Evolutionary conservation across 2,329 filamentous ascomycete genomes (phyloP).

Genomic region (Fusarium brachygibbosum): DNA sequence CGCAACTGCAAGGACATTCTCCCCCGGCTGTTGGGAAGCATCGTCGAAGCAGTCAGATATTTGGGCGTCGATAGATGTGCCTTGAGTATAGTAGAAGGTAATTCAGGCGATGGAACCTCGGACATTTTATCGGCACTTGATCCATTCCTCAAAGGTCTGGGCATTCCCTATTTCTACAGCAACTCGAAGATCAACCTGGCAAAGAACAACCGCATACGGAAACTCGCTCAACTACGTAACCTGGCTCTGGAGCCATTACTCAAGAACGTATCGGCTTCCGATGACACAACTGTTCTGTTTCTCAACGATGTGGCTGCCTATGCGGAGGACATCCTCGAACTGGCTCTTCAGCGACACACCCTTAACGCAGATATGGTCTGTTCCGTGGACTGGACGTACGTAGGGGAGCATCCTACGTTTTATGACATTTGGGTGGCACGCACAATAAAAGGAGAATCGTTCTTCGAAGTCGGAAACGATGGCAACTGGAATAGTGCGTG

Average conservation of each 20-base stretch:
- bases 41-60: slow-evolving; percentile 64
- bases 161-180: slow-evolving; percentile 58
- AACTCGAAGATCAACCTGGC: slow-evolving; percentile 60
- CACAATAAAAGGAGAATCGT: slow-evolving; percentile 65
- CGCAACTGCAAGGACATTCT: slow-evolving; percentile 61
- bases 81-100: slow-evolving; percentile 68
- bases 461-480: slow-evolving; percentile 66
- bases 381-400: slow-evolving; percentile 69
- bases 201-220: slow-evolving; percentile 59
- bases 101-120: slow-evolving; percentile 67
- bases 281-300: slow-evolving; percentile 63
- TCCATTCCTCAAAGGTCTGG: slow-evolving; percentile 55
- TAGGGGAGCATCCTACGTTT: slow-evolving; percentile 61
- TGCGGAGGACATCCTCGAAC: slow-evolving; percentile 69
- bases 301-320: slow-evolving; percentile 68
- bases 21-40: slow-evolving; percentile 64
- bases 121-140: slow-evolving; percentile 62
- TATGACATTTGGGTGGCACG: slow-evolving; percentile 71
- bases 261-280: slow-evolving; percentile 46
- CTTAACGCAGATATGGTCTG: slow-evolving; percentile 69
- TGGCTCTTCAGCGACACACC: slow-evolving; percentile 61
- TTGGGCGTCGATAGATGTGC: slow-evolving; percentile 65
- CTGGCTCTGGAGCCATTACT: slow-evolving; percentile 64
- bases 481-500: slow-evolving; percentile 63
- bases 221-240: slow-evolving; percentile 66